Conservation (phyloP, 768 basidiomycete species). For the Lepiota subincarnata region DNA sequence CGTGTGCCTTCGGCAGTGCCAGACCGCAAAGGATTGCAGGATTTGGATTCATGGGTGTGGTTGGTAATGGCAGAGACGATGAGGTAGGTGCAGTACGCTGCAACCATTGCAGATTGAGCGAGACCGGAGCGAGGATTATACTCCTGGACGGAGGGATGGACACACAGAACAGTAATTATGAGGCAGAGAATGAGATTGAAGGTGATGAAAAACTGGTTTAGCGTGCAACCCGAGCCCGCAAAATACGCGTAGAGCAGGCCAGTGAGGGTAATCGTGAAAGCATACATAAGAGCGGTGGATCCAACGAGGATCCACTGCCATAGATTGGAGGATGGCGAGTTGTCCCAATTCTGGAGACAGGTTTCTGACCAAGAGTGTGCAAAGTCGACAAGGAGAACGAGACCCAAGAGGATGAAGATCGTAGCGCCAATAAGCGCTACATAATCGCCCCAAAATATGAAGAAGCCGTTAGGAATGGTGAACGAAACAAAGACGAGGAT, state of each 20-base stretch:
- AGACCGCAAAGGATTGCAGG: slow-evolving; percentile 82
- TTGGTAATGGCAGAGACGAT: slow-evolving; percentile 92
- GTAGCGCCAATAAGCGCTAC: slow-evolving; percentile 88
- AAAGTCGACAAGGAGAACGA: slow-evolving; percentile 96
- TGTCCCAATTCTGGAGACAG: slow-evolving; percentile 95
- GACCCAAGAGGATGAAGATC: slow-evolving; percentile 93
- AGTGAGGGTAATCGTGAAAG: slow-evolving; percentile 79
- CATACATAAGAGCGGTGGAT: slow-evolving; percentile 88
- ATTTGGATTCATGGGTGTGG: slow-evolving; percentile 65
- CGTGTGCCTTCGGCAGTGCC: slow-evolving; percentile 49
- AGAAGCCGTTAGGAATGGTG: slow-evolving; percentile 96
- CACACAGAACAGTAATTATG: slow-evolving; percentile 74
- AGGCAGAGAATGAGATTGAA: slow-evolving; percentile 84
- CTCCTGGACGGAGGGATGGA: slow-evolving; percentile 87
- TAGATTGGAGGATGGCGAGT: slow-evolving; percentile 63
- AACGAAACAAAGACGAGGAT: slow-evolving; percentile 78
- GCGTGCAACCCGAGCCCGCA: slow-evolving; percentile 76
- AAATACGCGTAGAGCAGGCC: slow-evolving; percentile 91
- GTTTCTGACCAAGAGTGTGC: slow-evolving; percentile 98
- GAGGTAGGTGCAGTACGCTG: slow-evolving; percentile 94
- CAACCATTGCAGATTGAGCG: slow-evolving; percentile 96
- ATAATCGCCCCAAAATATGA: slow-evolving; percentile 98
- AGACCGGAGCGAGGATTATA: slow-evolving; percentile 92
- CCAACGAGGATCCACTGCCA: slow-evolving; percentile 97
- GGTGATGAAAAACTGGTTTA: slow-evolving; percentile 97